Conservation (phyloP, 108 stramenopile species). For the Craspedostauros australis region DNA sequence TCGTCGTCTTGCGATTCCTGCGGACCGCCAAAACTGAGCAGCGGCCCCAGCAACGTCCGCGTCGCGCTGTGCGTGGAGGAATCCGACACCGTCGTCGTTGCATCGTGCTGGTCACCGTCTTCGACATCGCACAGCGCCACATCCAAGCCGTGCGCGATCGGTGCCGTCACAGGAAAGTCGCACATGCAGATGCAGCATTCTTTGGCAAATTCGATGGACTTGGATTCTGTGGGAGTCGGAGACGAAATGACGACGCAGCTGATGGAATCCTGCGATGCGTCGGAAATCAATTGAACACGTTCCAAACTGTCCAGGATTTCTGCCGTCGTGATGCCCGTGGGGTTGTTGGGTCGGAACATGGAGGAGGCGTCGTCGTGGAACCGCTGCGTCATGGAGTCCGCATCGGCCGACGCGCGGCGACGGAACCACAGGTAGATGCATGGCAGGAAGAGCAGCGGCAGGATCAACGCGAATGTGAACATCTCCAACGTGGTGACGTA, state of each 20-base stretch:
- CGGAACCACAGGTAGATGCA: slow-evolving; percentile 63
- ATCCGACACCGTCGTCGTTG: no score
- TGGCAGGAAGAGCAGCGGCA: slow-evolving; percentile 59
- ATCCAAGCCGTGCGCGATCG: no score
- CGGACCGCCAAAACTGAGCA: no score
- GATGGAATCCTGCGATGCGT: neutral
- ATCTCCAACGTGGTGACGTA: slow-evolving; percentile 46
- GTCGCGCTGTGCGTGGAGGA: no score
- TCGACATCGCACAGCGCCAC: no score
- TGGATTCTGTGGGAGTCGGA: slow-evolving; percentile 1
- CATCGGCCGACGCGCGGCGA: slow-evolving; percentile 37
- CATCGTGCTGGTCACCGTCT: slow-evolving; percentile 7
- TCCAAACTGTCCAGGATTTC: slow-evolving; percentile 48
- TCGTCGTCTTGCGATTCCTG: no score
- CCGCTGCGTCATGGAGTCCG: slow-evolving; percentile 35
- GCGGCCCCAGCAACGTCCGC: no score
- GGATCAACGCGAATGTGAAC: slow-evolving; percentile 51
- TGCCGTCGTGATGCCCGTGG: slow-evolving; percentile 23
- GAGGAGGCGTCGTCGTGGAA: slow-evolving; percentile 36
- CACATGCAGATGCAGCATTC: slow-evolving; percentile 76
- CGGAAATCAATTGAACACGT: slow-evolving; percentile 30
- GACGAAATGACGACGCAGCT: no score
- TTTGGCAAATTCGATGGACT: slow-evolving; percentile 8
- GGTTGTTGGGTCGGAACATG: no score
- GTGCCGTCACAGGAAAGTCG: slow-evolving; percentile 43